phyloP scores from a whole-genome alignment of 2,329 filamentous ascomycete genomes.

The Colletotrichum simmondsii region DNA sequence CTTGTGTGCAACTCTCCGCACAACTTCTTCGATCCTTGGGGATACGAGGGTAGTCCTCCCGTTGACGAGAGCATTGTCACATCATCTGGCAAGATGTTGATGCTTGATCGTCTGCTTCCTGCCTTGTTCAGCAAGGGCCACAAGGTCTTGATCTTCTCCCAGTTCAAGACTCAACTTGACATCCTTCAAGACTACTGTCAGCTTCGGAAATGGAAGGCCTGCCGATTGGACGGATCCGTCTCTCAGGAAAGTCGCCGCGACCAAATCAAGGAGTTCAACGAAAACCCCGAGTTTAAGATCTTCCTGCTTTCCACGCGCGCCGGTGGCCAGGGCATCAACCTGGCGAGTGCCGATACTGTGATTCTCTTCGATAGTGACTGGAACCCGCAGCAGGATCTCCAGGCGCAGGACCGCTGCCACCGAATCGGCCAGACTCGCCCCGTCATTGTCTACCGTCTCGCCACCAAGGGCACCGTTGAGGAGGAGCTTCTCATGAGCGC shows the following conservation, averaged over 20 bases:
- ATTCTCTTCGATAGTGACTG: slow-evolving; percentile 91
- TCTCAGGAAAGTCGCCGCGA: slow-evolving; percentile 76
- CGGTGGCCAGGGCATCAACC: slow-evolving; percentile 94
- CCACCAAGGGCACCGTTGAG: slow-evolving; percentile 93
- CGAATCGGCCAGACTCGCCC: slow-evolving; percentile 93
- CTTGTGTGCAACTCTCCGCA: slow-evolving; percentile 94
- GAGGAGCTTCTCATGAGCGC: slow-evolving; percentile 87
- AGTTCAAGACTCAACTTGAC: slow-evolving; percentile 95
- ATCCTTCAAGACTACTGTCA: slow-evolving; percentile 89
- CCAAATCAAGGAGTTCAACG: slow-evolving; percentile 81
- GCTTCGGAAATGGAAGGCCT: slow-evolving; percentile 83
- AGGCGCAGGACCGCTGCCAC: slow-evolving; percentile 95
- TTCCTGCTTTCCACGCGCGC: slow-evolving; percentile 92
- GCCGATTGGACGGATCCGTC: slow-evolving; percentile 91
- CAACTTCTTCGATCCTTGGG: slow-evolving; percentile 96
- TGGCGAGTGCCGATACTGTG: slow-evolving; percentile 91
- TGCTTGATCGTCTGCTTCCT: slow-evolving; percentile 87
- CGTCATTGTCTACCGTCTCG: slow-evolving; percentile 92
- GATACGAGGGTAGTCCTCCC: slow-evolving; percentile 64
- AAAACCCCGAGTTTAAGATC: slow-evolving; percentile 72
- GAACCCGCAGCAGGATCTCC: slow-evolving; percentile 97
- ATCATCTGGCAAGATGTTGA: slow-evolving; percentile 93
- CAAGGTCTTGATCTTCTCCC: slow-evolving; percentile 95
- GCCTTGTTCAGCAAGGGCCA: slow-evolving; percentile 79
- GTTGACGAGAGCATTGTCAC: slow-evolving; percentile 87